Base-by-base conservation (phyloP, 2,329 filamentous ascomycete species). In the Trichoderma arundinaceum region DNA sequence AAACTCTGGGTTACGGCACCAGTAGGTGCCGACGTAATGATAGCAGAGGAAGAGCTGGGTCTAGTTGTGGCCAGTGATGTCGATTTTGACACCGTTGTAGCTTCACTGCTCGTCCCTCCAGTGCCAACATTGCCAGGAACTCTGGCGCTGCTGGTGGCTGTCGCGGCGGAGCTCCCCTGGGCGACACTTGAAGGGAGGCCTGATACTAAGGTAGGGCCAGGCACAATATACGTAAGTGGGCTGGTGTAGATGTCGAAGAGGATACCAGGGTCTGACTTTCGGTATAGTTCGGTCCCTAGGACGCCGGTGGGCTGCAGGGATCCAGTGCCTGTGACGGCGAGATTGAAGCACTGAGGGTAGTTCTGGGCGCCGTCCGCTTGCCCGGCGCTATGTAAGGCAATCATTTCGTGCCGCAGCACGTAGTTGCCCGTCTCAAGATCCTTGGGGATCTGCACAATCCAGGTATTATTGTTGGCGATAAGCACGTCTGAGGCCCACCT, bases 401-500 rank as follows among this genome's bases (percentile, higher is more conserved):
- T 84, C 67, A 84, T 83, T 71, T 86, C 83, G 70, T 85, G 82
- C 7, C 83, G 81, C 43, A 86, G 77, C 54, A 86, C 82, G 66
- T 86, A 86, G 74, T 84, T 84, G 1, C 84, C 83, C 6, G 81
- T 71, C 1, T 77, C 79, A 39, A 85, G 78, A 68, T 75, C 75
- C 61, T 75, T 72, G 39, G 84, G 84, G 61, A 86, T 82, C 7
- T 78, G 81, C 28, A 84, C 77, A 48, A 79, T 78, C 80, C 81
- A 84, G 65, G 76, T 81, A 74, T 82, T 81, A 72, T 83, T 84
- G 71, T 83, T 82, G 53, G 77, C 72, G 68, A 83, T 81, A 67
- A 88, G 72, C 6, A 81, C 72, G 64, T 79, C 79, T 8, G 79
- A 77, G 10, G 76, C 79, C 74, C 79, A 83, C 19, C 53, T 79